Evolutionary conservation across 2,329 filamentous ascomycete species (phyloP), one percentile per base, ranked within the genome.

Genomic region (Calcarisporium arbuscula): DNA sequence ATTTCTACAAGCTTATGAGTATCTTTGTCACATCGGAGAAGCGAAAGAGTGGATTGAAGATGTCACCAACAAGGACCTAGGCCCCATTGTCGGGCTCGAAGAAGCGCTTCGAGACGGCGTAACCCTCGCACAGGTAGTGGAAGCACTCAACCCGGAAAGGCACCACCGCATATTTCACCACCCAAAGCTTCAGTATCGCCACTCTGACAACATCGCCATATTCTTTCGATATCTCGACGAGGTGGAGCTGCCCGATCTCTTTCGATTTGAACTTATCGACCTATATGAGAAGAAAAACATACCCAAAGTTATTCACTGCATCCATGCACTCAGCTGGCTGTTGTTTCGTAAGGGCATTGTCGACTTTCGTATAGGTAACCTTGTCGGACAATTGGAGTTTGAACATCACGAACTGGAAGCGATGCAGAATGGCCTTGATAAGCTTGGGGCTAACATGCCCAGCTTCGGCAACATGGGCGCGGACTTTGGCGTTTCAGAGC

Each of bases 271-370:
- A 58, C 71, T 96, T 29, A 94, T 96, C 44, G 92, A 98, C 60
- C 66, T 98, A 10, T 98, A 98, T 65, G 94, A 98, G 62, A 98
- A 96, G 70, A 98, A 98, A 64, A 98, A 98, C 51, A 94, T 96
- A 2, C 92, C 92, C 5, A 98, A 96, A 60, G 94, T 96, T 55
- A 98, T 98, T 42, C 94, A 98, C 64, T 98, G 92, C 56, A 92
- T 98, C 34, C 92, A 98, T 52, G 92, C 92, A 0, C 68, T 98
- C 14, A 96, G 90, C 56, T 98, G 90, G 88, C 72, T 98, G n/a
- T 70, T 98, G 9, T 95, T 86, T 60, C 82, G 92, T 31, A 92
- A 95, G 57, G 90, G 92, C 2, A 87, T 96, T 43, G 84, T 96
- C 25, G 83, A 89, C 53, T 96, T 98, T 59, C 81, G 89, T 8